phyloP scores from a whole-genome alignment of 306 rosid genomes.

The Inga oerstediana region DNA sequence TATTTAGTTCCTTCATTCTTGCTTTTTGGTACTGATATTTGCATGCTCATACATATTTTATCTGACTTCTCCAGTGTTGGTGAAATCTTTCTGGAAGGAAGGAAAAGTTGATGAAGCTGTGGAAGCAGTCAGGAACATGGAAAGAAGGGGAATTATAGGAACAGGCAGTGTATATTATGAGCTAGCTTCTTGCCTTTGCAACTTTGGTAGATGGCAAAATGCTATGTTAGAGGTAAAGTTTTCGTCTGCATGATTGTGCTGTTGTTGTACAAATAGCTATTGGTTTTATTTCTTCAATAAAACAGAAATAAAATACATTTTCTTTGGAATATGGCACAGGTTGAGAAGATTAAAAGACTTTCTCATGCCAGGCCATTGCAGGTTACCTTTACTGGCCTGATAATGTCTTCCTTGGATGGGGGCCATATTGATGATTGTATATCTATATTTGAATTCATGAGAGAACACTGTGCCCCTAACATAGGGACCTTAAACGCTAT shows the following conservation, averaged over 20 bases:
- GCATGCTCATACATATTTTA: slow-evolving; percentile 32
- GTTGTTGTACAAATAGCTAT: slow-evolving; percentile 2
- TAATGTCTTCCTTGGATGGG: slow-evolving; percentile 71
- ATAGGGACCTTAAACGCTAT: slow-evolving; percentile 79
- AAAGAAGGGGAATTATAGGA: slow-evolving; percentile 82
- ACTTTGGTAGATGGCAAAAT: slow-evolving; percentile 86
- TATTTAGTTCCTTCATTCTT: slow-evolving; percentile 30
- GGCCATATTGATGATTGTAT: slow-evolving; percentile 73
- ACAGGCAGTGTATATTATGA: slow-evolving; percentile 76
- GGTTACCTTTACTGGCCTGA: slow-evolving; percentile 92
- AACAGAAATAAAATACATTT: slow-evolving; percentile 25
- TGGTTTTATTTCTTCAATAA: not conserved
- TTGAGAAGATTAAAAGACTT: slow-evolving; percentile 70
- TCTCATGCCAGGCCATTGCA: slow-evolving; percentile 73
- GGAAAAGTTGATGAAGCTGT: slow-evolving; percentile 80
- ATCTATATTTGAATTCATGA: slow-evolving; percentile 69
- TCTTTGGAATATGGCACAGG: slow-evolving; percentile 51
- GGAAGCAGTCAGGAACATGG: slow-evolving; percentile 82
- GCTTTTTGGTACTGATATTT: slow-evolving; percentile 37
- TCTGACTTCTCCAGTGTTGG: slow-evolving; percentile 61
- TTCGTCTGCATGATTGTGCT: slow-evolving; percentile 22
- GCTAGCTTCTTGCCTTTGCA: slow-evolving; percentile 90
- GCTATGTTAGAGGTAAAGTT: slow-evolving; percentile 72
- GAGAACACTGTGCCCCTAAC: slow-evolving; percentile 65
- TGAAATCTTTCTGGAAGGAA: slow-evolving; percentile 79